Conservation (phyloP, 2,329 filamentous ascomycete genomes). For the Sarocladiaceae sp. region DNA sequence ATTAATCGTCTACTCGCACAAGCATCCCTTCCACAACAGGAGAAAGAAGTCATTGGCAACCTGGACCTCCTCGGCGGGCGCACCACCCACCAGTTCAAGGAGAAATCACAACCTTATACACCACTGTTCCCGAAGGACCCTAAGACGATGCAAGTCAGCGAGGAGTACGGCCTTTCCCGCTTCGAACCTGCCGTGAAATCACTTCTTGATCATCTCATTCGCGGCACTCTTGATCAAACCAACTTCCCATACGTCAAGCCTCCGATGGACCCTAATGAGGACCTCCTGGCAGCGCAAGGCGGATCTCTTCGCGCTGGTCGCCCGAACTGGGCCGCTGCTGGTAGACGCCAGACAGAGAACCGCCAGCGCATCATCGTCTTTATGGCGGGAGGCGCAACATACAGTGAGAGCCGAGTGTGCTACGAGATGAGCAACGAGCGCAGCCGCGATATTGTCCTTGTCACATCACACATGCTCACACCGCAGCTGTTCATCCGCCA, state of each 20-base stretch:
- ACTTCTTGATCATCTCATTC: constrained; percentile 71
- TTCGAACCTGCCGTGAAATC: constrained; percentile 76
- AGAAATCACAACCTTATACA: constrained; percentile 56
- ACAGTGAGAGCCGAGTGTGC: constrained; percentile 81
- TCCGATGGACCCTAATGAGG: constrained; percentile 56
- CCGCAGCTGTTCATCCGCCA: constrained; percentile 79
- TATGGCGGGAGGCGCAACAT: constrained; percentile 91
- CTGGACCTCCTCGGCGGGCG: constrained; percentile 76
- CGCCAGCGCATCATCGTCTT: constrained; percentile 89
- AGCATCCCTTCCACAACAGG: constrained; percentile 66
- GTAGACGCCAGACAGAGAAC: constrained; percentile 64
- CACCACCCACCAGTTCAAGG: constrained; percentile 65
- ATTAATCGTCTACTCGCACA: constrained; percentile 79
- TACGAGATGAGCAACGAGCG: constrained; percentile 74
- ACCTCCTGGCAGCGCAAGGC: constrained; percentile 49
- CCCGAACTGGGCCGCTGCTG: constrained; percentile 88
- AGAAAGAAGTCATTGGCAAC: constrained; percentile 68
- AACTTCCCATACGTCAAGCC: constrained; percentile 70
- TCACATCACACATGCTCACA: constrained; percentile 87
- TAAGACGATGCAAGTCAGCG: constrained; percentile 47
- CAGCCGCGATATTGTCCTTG: constrained; percentile 77
- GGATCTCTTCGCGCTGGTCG: constrained; percentile 85
- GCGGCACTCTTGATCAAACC: constrained; percentile 58
- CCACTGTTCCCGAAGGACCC: constrained; percentile 68
- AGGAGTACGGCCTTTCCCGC: constrained; percentile 81